These are phyloP conservation scores for Pseudonectria foliicola DNA, from an alignment of 2,329 filamentous ascomycete genomes.

Conservation along the genomic window DNA sequence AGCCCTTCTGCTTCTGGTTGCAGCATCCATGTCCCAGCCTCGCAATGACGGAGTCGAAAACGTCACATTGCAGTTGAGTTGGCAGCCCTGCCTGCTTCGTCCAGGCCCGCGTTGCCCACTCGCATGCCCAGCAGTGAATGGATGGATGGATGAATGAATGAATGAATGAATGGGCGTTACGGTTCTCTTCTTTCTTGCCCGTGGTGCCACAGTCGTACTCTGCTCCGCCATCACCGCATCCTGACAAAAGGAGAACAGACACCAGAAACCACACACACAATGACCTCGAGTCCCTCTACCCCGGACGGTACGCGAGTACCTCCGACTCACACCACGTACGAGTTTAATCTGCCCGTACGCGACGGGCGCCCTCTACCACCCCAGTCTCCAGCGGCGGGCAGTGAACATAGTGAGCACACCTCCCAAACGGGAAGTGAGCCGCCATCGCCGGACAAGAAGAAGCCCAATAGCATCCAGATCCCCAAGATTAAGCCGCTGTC, in stretches of 20 bases:
- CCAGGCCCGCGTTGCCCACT: too few relatives aligned
- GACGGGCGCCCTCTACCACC: constrained; percentile 5
- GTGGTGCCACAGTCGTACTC: not conserved
- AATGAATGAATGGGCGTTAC: not conserved
- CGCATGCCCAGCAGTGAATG: not conserved
- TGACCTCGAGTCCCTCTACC: constrained; percentile 9
- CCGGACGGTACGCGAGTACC: constrained; percentile 5
- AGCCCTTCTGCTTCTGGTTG: too few relatives aligned
- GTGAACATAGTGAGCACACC: not conserved
- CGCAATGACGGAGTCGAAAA: too few relatives aligned
- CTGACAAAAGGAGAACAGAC: too few relatives aligned
- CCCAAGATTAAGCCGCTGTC: constrained; percentile 35
- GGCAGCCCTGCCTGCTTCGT: too few relatives aligned
- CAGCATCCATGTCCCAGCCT: too few relatives aligned
- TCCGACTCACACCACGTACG: constrained; percentile 21
- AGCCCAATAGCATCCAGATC: constrained; percentile 26
- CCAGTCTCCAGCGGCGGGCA: not conserved
- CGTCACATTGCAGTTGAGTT: too few relatives aligned
- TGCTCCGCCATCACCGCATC: not conserved
- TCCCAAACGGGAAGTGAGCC: not conserved
- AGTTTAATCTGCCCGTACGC: constrained; percentile 19
- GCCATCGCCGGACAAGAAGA: not conserved
- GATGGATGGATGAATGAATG: too few relatives aligned
- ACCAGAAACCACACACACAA: not conserved
- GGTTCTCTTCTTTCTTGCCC: not conserved